Percentiles rank a stretch among this genome's conserved stretches.
Evolutionary conservation across 352 stramenopile species (phyloP).

Genomic region (Phytophthora lateralis): DNA sequence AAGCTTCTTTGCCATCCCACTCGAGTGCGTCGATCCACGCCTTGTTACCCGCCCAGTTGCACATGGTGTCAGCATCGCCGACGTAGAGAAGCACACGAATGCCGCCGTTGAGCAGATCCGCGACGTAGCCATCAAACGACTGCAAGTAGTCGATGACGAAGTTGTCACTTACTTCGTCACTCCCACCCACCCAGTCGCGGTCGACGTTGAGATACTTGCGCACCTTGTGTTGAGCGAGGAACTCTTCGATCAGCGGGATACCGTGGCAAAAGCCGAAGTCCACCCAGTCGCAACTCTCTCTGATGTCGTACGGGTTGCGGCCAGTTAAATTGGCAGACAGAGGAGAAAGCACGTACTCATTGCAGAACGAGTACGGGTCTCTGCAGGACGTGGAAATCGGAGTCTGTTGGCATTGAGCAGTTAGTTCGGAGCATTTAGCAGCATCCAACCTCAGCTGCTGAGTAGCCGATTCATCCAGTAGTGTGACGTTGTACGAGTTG

Average conservation of each 20-base stretch:
- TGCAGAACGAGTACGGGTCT: slow-evolving; percentile 38
- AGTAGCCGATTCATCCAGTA: slow-evolving; percentile 39
- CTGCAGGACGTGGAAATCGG: slow-evolving; percentile 29
- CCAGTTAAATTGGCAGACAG: slow-evolving; percentile 27
- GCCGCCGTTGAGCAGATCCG: slow-evolving; percentile 72
- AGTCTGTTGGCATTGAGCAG: slow-evolving; percentile 33
- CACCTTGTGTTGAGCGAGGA: slow-evolving; percentile 54
- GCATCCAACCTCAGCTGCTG: slow-evolving; percentile 35
- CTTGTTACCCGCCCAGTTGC: slow-evolving; percentile 95
- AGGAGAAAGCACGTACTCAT: slow-evolving; percentile 29
- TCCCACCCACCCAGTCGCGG: slow-evolving; percentile 45
- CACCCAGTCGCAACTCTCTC: slow-evolving; percentile 42
- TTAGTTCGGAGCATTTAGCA: slow-evolving; percentile 37
- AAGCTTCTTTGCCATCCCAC: slow-evolving; percentile 87
- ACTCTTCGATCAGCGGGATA: slow-evolving; percentile 43
- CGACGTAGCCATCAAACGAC: slow-evolving; percentile 81
- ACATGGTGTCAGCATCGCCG: slow-evolving; percentile 95
- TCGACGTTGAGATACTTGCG: slow-evolving; percentile 33
- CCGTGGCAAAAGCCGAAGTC: slow-evolving; percentile 44
- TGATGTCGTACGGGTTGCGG: slow-evolving; percentile 64
- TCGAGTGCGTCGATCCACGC: slow-evolving; percentile 92
- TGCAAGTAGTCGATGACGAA: slow-evolving; percentile 85
- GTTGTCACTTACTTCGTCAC: slow-evolving; percentile 85
- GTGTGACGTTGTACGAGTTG: slow-evolving; percentile 65
- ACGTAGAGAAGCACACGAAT: slow-evolving; percentile 93